Conservation (phyloP, 768 basidiomycete species). For the Punctularia strigosozonata region DNA sequence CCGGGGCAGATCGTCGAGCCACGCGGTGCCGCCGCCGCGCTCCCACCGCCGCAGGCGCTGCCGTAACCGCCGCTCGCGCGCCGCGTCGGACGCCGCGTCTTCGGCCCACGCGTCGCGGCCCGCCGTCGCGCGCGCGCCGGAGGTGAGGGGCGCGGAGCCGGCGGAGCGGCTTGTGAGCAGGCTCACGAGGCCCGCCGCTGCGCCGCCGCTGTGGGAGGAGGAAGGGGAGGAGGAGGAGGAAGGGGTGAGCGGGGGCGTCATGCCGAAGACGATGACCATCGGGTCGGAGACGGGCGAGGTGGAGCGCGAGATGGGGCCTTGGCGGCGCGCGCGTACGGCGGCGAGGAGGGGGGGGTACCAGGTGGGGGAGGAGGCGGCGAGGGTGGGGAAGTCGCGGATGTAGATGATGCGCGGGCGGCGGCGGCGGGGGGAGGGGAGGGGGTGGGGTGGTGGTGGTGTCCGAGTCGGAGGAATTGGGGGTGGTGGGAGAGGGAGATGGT, state of each 20-base stretch:
- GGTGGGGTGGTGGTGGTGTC: slow-evolving; percentile 17
- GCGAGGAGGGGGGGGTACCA: slow-evolving; percentile 79
- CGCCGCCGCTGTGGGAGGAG: slow-evolving; percentile 23
- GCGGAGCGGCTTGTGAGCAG: slow-evolving; percentile 30
- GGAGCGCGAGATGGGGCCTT: slow-evolving; percentile 47
- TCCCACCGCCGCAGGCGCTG: slow-evolving; percentile 71
- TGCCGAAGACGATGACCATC: slow-evolving; percentile 80
- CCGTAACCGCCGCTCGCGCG: slow-evolving; percentile 61
- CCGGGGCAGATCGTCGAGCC: slow-evolving; percentile 53
- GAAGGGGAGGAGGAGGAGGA: too few relatives aligned
- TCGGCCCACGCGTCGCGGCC: slow-evolving; percentile 56
- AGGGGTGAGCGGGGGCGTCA: slow-evolving; percentile 72
- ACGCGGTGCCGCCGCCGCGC: slow-evolving; percentile 41
- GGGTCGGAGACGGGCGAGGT: slow-evolving; percentile 55
- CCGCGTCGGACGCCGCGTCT: slow-evolving; percentile 50
- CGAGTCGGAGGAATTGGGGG: too few relatives aligned
- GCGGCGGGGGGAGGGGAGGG: slow-evolving; percentile 7
- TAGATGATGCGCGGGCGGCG: slow-evolving; percentile 66
- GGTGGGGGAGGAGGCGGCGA: slow-evolving; percentile 54
- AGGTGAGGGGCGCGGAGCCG: slow-evolving; percentile 18
- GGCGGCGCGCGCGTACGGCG: slow-evolving; percentile 67
- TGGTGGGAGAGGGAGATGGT: slow-evolving; percentile 7
- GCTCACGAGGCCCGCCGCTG: slow-evolving; percentile 25
- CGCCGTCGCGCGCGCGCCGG: slow-evolving; percentile 22
- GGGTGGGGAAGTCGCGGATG: slow-evolving; percentile 69